Evolutionary conservation across 768 basidiomycete species (phyloP), one percentile per base, ranked within the genome.

Genomic region (Piloderma croceum): DNA sequence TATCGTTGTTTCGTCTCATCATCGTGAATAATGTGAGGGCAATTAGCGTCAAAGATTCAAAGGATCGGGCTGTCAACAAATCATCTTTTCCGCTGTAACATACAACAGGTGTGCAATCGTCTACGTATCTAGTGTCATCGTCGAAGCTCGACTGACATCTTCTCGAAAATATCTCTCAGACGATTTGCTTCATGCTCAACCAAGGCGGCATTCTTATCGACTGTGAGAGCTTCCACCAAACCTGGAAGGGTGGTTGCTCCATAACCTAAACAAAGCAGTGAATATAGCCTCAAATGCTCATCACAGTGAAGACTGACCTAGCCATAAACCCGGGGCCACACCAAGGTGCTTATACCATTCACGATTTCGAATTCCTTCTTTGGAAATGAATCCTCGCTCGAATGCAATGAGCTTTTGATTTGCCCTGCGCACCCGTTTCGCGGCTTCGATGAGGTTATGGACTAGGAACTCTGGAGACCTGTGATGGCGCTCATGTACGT

Each of bases 221-320:
- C 69, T 18, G 76, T 70, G 49, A 92, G 72, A 1, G 88, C 75
- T 56, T 93, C 90, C 0, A 80, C 83, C 20, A 92, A 63, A 11
- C 71, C 87, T 2, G 89, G 90, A 45, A 92, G 69, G 0, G 88
- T 88, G 1, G 89, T 90, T 3, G 89, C 85, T 5, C 88, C 88
- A 51, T 89, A 88, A 4, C 85, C 84, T 86, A 51, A 23, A 33
- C 11, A 18, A 27, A 31, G 41, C 23, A 22, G 6, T 7, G 19
- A 31, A 24, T 38, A 7, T 44, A 23, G 38, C 27, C 7, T 25
- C 21, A 29, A 10, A 20, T 10, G 25, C n/a, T 10, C 24, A 38
- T 17, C 9, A 22, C 18, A n/a, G 40, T 21, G n/a, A 25, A 10
- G 29, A 7, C 34, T 20, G 19, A 42, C 41, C 41, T 11, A 44